Percentiles rank a stretch among this genome's conserved stretches.
These are phyloP conservation scores for Fraxinus nigra DNA, from an alignment of 305 asterid species.

Conservation along the genomic window DNA sequence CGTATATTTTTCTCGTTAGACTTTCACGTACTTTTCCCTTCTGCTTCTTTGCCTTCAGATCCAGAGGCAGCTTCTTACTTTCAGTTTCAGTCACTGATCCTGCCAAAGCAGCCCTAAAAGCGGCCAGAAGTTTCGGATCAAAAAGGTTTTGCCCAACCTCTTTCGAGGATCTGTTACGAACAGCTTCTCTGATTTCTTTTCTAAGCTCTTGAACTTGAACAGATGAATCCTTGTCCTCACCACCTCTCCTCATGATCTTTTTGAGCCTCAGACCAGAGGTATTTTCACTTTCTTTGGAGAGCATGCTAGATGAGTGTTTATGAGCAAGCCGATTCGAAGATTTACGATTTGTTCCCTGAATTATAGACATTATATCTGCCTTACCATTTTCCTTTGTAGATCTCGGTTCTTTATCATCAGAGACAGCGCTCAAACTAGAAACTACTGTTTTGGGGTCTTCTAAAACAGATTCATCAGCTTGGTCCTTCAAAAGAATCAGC, in stretches of 20 bases:
- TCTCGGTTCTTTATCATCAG: conserved; percentile 34
- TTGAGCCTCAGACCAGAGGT: conserved; percentile 78
- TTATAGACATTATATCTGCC: conserved; percentile 65
- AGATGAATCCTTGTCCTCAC: conserved; percentile 64
- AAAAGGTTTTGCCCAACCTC: conserved; percentile 63
- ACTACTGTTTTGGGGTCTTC: conserved; percentile 29
- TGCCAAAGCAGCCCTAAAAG: conserved; percentile 89
- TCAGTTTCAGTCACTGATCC: conserved; percentile 71
- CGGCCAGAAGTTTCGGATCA: conserved; percentile 89
- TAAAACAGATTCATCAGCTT: conserved; percentile 33
- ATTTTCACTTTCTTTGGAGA: conserved; percentile 52
- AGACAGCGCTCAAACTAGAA: conserved; percentile 22
- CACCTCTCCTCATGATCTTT: conserved; percentile 86
- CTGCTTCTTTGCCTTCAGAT: conserved; percentile 80
- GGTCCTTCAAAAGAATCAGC: conserved; percentile 31
- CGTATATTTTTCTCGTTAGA: conserved; percentile 87
- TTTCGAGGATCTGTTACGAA: conserved; percentile 67
- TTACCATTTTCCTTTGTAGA: conserved; percentile 36
- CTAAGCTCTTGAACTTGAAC: conserved; percentile 73
- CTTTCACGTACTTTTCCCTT: conserved; percentile 95
- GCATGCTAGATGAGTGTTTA: conserved; percentile 28
- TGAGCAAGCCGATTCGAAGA: conserved; percentile 41
- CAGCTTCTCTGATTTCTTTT: conserved; percentile 80
- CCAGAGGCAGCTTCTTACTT: conserved; percentile 54
- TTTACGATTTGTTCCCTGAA: conserved; percentile 57